Evolutionary conservation across 768 basidiomycete genomes (phyloP).

Genomic region (Hemileccinum impolitum): DNA sequence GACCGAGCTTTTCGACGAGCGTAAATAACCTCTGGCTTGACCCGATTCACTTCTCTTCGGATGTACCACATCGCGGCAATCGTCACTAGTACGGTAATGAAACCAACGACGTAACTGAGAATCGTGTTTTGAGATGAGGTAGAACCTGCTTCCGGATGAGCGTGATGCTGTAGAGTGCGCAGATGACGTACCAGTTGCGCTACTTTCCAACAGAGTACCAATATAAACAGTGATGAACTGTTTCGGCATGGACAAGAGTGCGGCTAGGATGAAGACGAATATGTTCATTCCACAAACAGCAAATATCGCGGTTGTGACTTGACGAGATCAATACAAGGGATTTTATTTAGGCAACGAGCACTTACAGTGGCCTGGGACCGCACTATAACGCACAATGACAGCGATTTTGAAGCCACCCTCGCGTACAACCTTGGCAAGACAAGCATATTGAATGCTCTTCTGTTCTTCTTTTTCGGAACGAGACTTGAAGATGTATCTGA

Average conservation of each 20-base stretch:
- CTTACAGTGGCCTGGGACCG: slow-evolving; percentile 84
- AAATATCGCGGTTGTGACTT: slow-evolving; percentile 86
- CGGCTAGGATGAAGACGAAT: slow-evolving; percentile 71
- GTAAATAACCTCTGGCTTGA: slow-evolving; percentile 66
- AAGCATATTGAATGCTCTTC: slow-evolving; percentile 55
- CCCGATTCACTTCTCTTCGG: slow-evolving; percentile 61
- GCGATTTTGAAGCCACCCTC: slow-evolving; percentile 89
- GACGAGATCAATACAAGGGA: slow-evolving; percentile 1
- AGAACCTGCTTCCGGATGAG: slow-evolving; percentile 16
- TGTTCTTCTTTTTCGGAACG: slow-evolving; percentile 75
- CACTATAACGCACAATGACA: slow-evolving; percentile 71
- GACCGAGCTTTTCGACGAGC: slow-evolving; percentile 69
- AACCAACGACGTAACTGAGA: slow-evolving; percentile 68
- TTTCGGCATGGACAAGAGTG: slow-evolving; percentile 81
- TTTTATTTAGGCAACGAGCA: slow-evolving; percentile 5
- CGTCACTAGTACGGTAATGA: slow-evolving; percentile 67
- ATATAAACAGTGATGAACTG: slow-evolving; percentile 92
- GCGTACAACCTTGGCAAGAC: slow-evolving; percentile 64
- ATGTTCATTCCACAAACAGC: slow-evolving; percentile 88
- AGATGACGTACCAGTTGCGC: slow-evolving; percentile 32
- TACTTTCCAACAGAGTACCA: slow-evolving; percentile 66
- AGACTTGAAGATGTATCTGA: slow-evolving; percentile 73
- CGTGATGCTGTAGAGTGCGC: neutral
- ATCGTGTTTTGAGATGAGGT: slow-evolving; percentile 48
- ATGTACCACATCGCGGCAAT: slow-evolving; percentile 84